Conservation (phyloP, 164 flowering plant species). For the Paratinospora sagittata region DNA sequence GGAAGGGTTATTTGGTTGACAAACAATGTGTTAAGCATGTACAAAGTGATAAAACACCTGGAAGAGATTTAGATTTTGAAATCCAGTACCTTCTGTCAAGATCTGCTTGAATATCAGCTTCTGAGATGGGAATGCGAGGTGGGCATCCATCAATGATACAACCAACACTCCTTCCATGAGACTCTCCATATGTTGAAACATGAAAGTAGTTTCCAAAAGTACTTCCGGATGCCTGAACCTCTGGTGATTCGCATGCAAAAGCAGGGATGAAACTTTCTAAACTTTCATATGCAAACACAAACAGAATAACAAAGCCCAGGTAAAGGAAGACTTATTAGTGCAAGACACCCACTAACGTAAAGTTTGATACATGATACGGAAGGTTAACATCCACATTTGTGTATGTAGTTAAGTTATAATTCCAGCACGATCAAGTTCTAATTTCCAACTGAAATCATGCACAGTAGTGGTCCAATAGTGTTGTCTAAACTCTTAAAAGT, state of each 20-base stretch:
- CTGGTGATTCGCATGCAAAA: conserved; percentile 33
- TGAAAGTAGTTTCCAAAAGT: conserved; percentile 71
- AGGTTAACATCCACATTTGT: too few relatives aligned
- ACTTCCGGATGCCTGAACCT: conserved; percentile 76
- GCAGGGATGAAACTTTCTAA: background rate
- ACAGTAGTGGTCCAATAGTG: too few relatives aligned
- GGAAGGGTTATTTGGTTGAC: background rate
- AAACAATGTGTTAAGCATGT: background rate
- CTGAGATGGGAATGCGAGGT: too few relatives aligned
- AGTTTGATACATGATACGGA: too few relatives aligned
- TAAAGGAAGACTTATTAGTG: background rate
- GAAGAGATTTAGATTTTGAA: background rate
- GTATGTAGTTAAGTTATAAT: too few relatives aligned
- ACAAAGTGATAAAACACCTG: background rate
- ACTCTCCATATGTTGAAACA: conserved; percentile 94
- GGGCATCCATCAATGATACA: too few relatives aligned
- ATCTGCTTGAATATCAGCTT: too few relatives aligned
- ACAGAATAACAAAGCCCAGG: background rate
- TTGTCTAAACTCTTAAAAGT: too few relatives aligned
- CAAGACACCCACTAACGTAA: background rate
- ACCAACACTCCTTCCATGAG: conserved; percentile 99
- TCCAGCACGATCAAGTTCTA: too few relatives aligned
- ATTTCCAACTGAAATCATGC: too few relatives aligned
- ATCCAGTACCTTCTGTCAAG: conserved; percentile 79
- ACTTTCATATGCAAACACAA: background rate